Evolutionary conservation across 2,329 filamentous ascomycete species (phyloP).

Genomic region (Periconia macrospinosa): DNA sequence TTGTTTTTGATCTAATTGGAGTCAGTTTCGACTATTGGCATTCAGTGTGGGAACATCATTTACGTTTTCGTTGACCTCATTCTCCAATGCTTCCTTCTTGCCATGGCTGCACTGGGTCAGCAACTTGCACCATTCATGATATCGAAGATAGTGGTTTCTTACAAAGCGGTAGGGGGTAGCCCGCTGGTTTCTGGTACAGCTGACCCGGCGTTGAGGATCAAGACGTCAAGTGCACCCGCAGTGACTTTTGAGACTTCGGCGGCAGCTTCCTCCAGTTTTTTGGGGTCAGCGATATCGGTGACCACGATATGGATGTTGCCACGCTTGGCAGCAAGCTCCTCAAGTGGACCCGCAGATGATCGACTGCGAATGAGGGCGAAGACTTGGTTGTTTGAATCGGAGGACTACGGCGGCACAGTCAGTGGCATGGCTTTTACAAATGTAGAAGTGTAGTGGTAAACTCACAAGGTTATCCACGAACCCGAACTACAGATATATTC

Average conservation of each 20-base stretch:
- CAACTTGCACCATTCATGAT: not conserved
- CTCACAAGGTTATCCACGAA: not conserved
- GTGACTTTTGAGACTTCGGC: slow-evolving; percentile 12
- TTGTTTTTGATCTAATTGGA: slow-evolving; percentile 47
- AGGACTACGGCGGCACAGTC: slow-evolving; percentile 7
- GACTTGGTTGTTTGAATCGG: slow-evolving; percentile 14
- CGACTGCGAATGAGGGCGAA: slow-evolving; percentile 16
- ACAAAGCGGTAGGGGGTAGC: slow-evolving; percentile 6
- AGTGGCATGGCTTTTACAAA: slow-evolving; percentile 2
- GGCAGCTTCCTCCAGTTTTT: slow-evolving; percentile 9
- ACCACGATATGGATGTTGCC: slow-evolving; percentile 15
- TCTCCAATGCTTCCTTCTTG: slow-evolving; percentile 28
- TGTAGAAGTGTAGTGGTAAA: not conserved
- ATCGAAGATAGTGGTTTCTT: not conserved
- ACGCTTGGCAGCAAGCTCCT: slow-evolving; percentile 12
- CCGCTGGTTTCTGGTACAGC: slow-evolving; percentile 11
- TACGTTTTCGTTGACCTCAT: slow-evolving; percentile 30
- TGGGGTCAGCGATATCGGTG: slow-evolving; percentile 11
- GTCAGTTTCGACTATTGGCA: slow-evolving; percentile 16
- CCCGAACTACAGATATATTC: not conserved
- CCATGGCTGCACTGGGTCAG: slow-evolving; percentile 8
- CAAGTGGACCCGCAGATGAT: slow-evolving; percentile 12
- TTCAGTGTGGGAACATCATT: slow-evolving; percentile 23
- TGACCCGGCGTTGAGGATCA: slow-evolving; percentile 16
- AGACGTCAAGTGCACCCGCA: slow-evolving; percentile 12